Conservation (phyloP, 371 early-diverging fungal genomes). For the Mucor sp. region DNA sequence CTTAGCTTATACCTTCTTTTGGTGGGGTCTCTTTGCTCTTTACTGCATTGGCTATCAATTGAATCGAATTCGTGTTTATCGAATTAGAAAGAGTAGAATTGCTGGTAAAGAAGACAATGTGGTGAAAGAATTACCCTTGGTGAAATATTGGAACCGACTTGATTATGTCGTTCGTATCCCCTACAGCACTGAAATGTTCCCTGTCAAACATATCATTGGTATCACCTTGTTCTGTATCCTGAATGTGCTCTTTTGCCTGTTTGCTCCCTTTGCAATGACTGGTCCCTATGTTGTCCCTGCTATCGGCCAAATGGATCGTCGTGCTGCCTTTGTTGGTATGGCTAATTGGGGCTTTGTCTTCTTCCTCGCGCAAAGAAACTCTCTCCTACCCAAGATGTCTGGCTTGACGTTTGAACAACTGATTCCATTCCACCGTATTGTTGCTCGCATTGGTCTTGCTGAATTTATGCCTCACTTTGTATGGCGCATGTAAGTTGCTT, state of each 20-base stretch:
- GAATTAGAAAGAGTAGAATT: constrained; percentile 26
- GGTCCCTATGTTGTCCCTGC: constrained; percentile 12
- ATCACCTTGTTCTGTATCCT: constrained; percentile 27
- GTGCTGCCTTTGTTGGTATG: constrained; percentile 43
- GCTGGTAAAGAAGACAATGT: constrained; percentile 15
- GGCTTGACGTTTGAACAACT: constrained; percentile 46
- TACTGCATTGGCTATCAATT: constrained; percentile 42
- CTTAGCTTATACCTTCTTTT: constrained; percentile 37
- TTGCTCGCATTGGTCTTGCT: constrained; percentile 42
- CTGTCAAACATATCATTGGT: constrained; percentile 42
- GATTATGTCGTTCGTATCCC: constrained; percentile 34
- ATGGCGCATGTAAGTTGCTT: constrained; percentile 42
- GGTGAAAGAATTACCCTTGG: constrained; percentile 7
- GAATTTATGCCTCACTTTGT: constrained; percentile 46
- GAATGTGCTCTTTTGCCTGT: constrained; percentile 34
- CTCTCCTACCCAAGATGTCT: constrained; percentile 37
- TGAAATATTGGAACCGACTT: constrained; percentile 11
- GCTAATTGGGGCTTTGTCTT: constrained; percentile 47
- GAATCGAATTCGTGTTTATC: constrained; percentile 27
- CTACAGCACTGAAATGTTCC: constrained; percentile 40
- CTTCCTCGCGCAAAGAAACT: constrained; percentile 44
- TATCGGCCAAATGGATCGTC: constrained; percentile 40
- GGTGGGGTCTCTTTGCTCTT: constrained; percentile 40
- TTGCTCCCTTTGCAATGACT: constrained; percentile 31
- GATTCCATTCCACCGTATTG: constrained; percentile 48